Conservation (phyloP, 2,329 filamentous ascomycete species). For the Pseudocercospora vitis region DNA sequence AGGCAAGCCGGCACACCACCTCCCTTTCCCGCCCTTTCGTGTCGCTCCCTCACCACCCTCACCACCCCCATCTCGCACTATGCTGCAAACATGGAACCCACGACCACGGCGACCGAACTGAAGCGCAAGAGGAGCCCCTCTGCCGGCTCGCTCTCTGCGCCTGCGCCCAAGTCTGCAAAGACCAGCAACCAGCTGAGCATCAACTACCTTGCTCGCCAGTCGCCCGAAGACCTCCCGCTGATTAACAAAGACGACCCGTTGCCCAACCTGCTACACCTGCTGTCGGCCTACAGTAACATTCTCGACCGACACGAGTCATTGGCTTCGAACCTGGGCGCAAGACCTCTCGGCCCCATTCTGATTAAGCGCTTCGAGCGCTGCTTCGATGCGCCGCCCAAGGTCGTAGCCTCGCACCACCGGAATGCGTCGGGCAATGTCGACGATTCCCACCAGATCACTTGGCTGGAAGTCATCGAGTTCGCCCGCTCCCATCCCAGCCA, state of each 20-base stretch:
- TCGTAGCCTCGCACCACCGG: slow-evolving; percentile 57
- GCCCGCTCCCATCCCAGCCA: slow-evolving; percentile 77
- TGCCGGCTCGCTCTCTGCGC: slow-evolving; percentile 33
- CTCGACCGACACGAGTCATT: slow-evolving; percentile 83
- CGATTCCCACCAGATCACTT: slow-evolving; percentile 59
- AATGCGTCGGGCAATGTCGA: slow-evolving; percentile 38
- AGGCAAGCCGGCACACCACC: too few relatives aligned
- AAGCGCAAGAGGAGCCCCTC: slow-evolving; percentile 51
- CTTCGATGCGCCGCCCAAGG: slow-evolving; percentile 76
- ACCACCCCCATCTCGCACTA: not conserved
- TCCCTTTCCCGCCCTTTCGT: slow-evolving; percentile 17
- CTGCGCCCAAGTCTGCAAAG: slow-evolving; percentile 45
- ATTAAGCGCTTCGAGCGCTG: slow-evolving; percentile 83
- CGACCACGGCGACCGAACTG: slow-evolving; percentile 17
- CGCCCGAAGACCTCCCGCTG: slow-evolving; percentile 61
- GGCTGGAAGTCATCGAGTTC: slow-evolving; percentile 84
- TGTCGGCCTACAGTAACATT: slow-evolving; percentile 81
- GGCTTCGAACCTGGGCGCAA: slow-evolving; percentile 79
- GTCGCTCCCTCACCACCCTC: slow-evolving; percentile 10
- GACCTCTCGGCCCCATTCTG: slow-evolving; percentile 76
- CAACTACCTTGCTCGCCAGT: slow-evolving; percentile 66
- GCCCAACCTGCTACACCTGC: slow-evolving; percentile 67
- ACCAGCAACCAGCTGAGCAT: slow-evolving; percentile 57
- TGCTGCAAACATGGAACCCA: slow-evolving; percentile 16
- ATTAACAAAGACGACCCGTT: slow-evolving; percentile 69